phyloP scores from a whole-genome alignment of 495 filamentous ascomycete genomes.

The Xylaria telfairii region DNA sequence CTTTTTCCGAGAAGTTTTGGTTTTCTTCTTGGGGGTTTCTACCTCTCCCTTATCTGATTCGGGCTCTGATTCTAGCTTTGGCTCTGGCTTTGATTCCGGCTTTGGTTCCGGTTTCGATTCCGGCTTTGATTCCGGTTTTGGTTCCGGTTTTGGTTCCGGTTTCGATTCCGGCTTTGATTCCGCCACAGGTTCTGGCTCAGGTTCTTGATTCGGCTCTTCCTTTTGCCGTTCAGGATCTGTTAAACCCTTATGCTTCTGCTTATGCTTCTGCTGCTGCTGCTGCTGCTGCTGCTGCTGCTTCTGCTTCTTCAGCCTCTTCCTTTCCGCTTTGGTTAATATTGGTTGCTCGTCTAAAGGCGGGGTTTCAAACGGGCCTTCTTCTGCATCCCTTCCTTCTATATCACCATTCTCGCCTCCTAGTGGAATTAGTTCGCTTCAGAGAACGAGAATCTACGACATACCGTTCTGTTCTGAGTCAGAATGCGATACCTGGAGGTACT shows the following conservation, averaged over 20 bases:
- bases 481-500: slow-evolving; percentile 42
- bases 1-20: slow-evolving; percentile 13
- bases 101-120: neutral
- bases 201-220: neutral
- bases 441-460: slow-evolving; percentile 20
- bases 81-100: neutral
- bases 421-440: slow-evolving; percentile 15
- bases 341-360: slow-evolving; percentile 1
- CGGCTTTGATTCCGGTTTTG: too few relatives aligned
- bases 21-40: neutral
- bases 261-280: neutral
- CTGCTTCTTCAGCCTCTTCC: slow-evolving; percentile 31
- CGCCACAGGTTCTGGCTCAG: neutral
- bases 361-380: slow-evolving; percentile 24
- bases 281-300: neutral
- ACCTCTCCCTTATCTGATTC: slow-evolving; percentile 1
- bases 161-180: neutral
- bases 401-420: slow-evolving; percentile 29
- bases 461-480: slow-evolving; percentile 43
- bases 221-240: slow-evolving; percentile 16
- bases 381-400: slow-evolving; percentile 23
- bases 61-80: neutral
- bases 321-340: slow-evolving; percentile 19
- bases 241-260: neutral
- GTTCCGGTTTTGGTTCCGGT: too few relatives aligned